phyloP scores from a whole-genome alignment of 768 basidiomycete species.

The Mycena sanguinolenta region DNA sequence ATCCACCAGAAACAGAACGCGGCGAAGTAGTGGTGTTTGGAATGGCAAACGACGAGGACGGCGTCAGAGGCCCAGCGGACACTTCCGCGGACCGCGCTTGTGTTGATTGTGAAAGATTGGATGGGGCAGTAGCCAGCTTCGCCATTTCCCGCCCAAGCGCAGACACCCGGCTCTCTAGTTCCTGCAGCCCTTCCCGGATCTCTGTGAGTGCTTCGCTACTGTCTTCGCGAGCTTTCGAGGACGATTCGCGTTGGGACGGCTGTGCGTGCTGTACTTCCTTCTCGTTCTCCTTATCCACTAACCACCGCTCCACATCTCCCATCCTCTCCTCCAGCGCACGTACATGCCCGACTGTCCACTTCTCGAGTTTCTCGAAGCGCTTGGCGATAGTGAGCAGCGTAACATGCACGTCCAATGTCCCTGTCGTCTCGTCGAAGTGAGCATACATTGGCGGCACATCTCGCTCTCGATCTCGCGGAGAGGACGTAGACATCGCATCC shows the following conservation, averaged over 20 bases:
- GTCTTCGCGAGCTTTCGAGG: conserved; percentile 31
- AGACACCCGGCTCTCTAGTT: conserved; percentile 81
- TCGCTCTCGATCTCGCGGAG: conserved; percentile 48
- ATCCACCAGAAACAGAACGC: conserved; percentile 47
- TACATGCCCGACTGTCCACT: conserved; percentile 91
- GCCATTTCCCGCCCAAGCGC: conserved; percentile 88
- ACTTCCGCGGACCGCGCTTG: conserved; percentile 33
- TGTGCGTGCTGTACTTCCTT: conserved; percentile 54
- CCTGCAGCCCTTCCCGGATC: conserved; percentile 76
- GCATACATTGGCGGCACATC: conserved; percentile 82
- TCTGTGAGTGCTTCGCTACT: conserved; percentile 51
- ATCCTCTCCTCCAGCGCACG: conserved; percentile 92
- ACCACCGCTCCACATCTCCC: conserved; percentile 92
- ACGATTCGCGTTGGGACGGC: conserved; percentile 37
- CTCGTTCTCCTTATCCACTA: conserved; percentile 87
- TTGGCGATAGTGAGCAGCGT: conserved; percentile 82
- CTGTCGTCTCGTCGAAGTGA: conserved; percentile 74
- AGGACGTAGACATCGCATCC: conserved; percentile 55
- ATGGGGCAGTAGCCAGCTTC: conserved; percentile 69
- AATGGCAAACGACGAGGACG: conserved; percentile 45
- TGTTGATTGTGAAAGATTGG: conserved; percentile 46
- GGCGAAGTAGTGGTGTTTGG: conserved; percentile 44
- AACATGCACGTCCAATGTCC: conserved; percentile 79
- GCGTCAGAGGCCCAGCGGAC: conserved; percentile 31
- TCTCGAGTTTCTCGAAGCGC: conserved; percentile 90